phyloP scores from a whole-genome alignment of 192 early-diverging fungal species.

The Mortierella hygrophila region DNA sequence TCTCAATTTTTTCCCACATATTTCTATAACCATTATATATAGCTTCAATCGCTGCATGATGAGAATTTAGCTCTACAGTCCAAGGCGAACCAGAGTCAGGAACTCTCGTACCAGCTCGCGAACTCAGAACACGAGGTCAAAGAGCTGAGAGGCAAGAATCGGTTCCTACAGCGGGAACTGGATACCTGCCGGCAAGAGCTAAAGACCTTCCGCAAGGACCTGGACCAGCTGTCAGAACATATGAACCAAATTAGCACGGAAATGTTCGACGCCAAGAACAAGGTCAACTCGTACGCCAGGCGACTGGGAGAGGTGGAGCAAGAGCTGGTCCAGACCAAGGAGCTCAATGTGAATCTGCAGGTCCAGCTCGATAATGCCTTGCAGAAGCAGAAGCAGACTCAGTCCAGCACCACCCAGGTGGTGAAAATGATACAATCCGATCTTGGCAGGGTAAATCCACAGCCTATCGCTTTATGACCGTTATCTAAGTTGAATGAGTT shows the following conservation, averaged over 20 bases:
- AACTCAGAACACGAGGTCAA: conserved; percentile 53
- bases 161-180: conserved; percentile 63
- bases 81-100: conserved; percentile 47
- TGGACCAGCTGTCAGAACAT: conserved; percentile 68
- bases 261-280: conserved; percentile 67
- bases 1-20: neutral
- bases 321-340: conserved; percentile 64
- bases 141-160: conserved; percentile 59
- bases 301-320: conserved; percentile 71
- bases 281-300: conserved; percentile 67
- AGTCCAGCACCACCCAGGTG: conserved; percentile 69
- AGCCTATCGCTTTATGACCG: neutral
- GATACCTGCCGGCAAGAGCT: conserved; percentile 65
- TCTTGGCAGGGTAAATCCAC: conserved; percentile 59
- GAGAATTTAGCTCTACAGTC: conserved; percentile 53
- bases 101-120: conserved; percentile 50
- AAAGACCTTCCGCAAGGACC: conserved; percentile 66
- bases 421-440: conserved; percentile 71
- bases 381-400: conserved; percentile 66
- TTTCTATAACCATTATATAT: neutral
- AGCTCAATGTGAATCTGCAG: conserved; percentile 68
- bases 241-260: conserved; percentile 70
- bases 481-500: neutral
- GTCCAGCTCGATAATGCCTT: conserved; percentile 64
- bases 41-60: conserved; percentile 55